phyloP scores from a whole-genome alignment of 176 grass and related monocot genomes.

The Saccharum officinarum region DNA sequence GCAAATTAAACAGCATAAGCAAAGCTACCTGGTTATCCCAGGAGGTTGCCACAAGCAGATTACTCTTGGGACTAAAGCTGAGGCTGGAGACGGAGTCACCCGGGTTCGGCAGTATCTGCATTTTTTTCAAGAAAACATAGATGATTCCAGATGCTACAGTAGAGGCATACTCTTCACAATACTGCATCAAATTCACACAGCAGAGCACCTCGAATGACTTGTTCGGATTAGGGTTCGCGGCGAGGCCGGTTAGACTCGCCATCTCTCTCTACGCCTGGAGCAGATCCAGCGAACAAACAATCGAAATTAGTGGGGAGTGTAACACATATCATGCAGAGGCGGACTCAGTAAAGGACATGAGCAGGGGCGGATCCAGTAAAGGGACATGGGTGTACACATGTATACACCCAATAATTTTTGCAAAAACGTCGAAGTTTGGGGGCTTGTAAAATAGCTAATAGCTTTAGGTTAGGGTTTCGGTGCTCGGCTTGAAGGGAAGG shows the following conservation, averaged over 20 bases:
- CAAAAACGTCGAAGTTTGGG: too few relatives aligned
- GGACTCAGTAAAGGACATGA: too few relatives aligned
- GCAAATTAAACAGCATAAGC: neutral
- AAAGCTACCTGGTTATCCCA: slow-evolving; percentile 69
- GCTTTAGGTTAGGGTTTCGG: too few relatives aligned
- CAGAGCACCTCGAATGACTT: slow-evolving; percentile 59
- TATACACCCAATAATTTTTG: too few relatives aligned
- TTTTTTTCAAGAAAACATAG: slow-evolving; percentile 20
- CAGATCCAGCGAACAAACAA: neutral
- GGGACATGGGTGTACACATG: too few relatives aligned
- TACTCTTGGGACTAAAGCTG: slow-evolving; percentile 67
- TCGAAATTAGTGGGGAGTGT: too few relatives aligned
- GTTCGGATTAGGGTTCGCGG: slow-evolving; percentile 51
- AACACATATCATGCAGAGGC: too few relatives aligned
- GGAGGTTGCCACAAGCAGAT: slow-evolving; percentile 64
- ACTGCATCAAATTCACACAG: neutral
- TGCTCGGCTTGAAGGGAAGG: too few relatives aligned
- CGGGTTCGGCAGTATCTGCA: slow-evolving; percentile 55
- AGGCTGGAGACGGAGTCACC: slow-evolving; percentile 62
- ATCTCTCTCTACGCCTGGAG: slow-evolving; percentile 35
- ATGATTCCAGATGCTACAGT: neutral
- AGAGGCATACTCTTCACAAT: neutral
- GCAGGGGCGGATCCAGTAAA: too few relatives aligned
- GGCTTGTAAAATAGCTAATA: too few relatives aligned
- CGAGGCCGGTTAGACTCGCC: slow-evolving; percentile 44